A percentile compares a stretch with the other conserved stretches of the same genome.
Evolutionary conservation across 345 rosid genomes (phyloP).

Genomic region (Salix dunnii): DNA sequence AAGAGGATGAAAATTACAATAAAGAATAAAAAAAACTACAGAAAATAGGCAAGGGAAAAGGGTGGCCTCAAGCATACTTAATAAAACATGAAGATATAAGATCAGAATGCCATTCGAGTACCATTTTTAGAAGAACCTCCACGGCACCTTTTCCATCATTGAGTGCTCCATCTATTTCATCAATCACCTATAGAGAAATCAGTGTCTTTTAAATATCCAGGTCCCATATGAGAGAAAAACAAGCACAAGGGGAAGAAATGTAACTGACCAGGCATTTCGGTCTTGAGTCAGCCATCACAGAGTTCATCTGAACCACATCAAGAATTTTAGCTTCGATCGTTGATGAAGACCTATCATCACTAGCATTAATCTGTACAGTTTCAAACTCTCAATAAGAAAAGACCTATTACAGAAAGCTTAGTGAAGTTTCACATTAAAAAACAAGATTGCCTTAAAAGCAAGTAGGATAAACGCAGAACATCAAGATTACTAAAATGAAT

Average conservation of each 20-base stretch:
- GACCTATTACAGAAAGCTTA: not conserved
- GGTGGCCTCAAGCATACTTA: not conserved
- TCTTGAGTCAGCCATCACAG: conserved; percentile 80
- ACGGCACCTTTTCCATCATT: conserved; percentile 98
- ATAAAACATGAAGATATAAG: conserved; percentile 6
- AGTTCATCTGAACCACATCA: conserved; percentile 95
- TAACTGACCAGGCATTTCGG: conserved; percentile 86
- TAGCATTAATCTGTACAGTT: conserved; percentile 76
- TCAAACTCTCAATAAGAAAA: conserved; percentile 13
- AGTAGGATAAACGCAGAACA: not conserved
- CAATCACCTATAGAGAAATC: conserved; percentile 65
- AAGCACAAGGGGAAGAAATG: conserved; percentile 7
- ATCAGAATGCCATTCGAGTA: conserved; percentile 29
- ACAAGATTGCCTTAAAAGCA: not conserved
- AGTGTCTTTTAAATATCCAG: conserved; percentile 6
- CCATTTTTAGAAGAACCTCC: conserved; percentile 91
- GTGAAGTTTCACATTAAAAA: not conserved
- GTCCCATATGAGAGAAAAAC: conserved; percentile 1
- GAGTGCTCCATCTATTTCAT: conserved; percentile 99
- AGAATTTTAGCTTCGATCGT: conserved; percentile 87
- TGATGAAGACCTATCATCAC: conserved; percentile 89
- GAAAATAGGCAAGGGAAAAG: conserved; percentile 1
- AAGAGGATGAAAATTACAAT: not conserved
- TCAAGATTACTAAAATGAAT: not conserved
- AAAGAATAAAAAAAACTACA: not conserved